Conservation (phyloP, 2,329 filamentous ascomycete genomes). For the Aspergillus viridinutans region DNA sequence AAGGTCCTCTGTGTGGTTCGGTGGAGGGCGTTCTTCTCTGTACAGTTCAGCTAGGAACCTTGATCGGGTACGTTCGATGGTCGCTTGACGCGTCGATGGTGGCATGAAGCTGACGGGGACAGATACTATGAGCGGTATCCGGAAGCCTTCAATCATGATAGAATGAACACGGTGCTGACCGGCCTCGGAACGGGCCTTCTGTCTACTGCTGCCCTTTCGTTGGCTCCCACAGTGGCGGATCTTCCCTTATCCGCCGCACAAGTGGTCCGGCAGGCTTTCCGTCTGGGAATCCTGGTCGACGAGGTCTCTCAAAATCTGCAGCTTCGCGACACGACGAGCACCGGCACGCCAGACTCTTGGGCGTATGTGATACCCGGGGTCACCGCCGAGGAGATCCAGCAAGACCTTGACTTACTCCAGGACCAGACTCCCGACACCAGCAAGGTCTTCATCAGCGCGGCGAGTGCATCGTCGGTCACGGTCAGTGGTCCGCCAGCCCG, state of each 20-base stretch:
- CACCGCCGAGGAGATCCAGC: too few relatives aligned
- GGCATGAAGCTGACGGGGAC: too few relatives aligned
- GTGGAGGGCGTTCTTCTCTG: constrained; percentile 46
- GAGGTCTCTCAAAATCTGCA: too few relatives aligned
- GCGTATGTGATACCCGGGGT: too few relatives aligned
- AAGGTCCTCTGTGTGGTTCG: constrained; percentile 41
- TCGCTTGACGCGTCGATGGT: too few relatives aligned
- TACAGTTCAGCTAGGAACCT: constrained; percentile 37
- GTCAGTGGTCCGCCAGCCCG: constrained; percentile 25
- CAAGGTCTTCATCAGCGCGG: too few relatives aligned
- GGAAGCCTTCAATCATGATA: constrained; percentile 2
- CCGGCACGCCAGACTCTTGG: too few relatives aligned
- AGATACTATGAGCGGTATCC: constrained; percentile 9
- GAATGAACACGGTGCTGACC: constrained; percentile 7
- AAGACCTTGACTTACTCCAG: too few relatives aligned
- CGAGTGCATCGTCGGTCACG: not conserved
- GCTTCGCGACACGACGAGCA: too few relatives aligned
- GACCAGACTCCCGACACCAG: too few relatives aligned
- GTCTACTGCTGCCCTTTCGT: constrained; percentile 40
- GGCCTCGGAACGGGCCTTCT: constrained; percentile 47
- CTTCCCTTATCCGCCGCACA: constrained; percentile 40
- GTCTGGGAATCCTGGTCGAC: constrained; percentile 39
- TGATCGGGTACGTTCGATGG: constrained; percentile 41
- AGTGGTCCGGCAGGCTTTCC: constrained; percentile 44
- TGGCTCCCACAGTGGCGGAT: constrained; percentile 37